Percentiles rank a stretch among this genome's conserved stretches.
Evolutionary conservation across 345 rosid species (phyloP).

Genomic region (Cochlearia excelsa): DNA sequence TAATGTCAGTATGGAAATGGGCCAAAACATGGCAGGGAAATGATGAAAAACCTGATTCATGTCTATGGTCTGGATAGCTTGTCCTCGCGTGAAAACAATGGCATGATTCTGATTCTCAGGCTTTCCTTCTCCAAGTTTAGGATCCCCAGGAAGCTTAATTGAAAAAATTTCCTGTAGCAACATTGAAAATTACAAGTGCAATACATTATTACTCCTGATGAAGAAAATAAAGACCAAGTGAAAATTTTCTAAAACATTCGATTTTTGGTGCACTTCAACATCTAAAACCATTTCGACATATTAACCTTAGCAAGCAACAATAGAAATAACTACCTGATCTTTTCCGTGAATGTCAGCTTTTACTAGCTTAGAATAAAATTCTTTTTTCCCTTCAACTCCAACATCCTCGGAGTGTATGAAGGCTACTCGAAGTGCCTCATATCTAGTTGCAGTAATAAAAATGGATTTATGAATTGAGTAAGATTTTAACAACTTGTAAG

Average conservation of each 20-base stretch:
- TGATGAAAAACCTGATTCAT: slow-evolving; percentile 82
- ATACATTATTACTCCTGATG: slow-evolving; percentile 5
- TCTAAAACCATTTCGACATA: slow-evolving; percentile 16
- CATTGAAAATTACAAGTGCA: slow-evolving; percentile 16
- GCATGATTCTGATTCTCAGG: slow-evolving; percentile 99
- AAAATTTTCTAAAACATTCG: slow-evolving; percentile 5
- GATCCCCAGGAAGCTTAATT: slow-evolving; percentile 93
- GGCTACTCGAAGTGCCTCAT: slow-evolving; percentile 97
- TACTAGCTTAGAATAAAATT: slow-evolving; percentile 84
- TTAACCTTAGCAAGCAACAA: slow-evolving; percentile 9
- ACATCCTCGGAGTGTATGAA: slow-evolving; percentile 90
- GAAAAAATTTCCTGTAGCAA: slow-evolving; percentile 76
- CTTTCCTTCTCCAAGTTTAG: slow-evolving; percentile 98
- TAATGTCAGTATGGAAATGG: not conserved
- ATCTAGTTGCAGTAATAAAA: slow-evolving; percentile 44
- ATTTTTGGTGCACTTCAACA: slow-evolving; percentile 18
- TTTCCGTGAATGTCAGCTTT: slow-evolving; percentile 98
- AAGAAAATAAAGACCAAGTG: slow-evolving; percentile 6
- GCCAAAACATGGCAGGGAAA: slow-evolving; percentile 16
- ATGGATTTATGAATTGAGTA: not conserved
- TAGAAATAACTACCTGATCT: slow-evolving; percentile 69
- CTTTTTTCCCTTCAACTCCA: slow-evolving; percentile 58
- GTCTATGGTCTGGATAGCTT: slow-evolving; percentile 97
- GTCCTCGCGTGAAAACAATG: slow-evolving; percentile 89
- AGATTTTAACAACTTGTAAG: slow-evolving; percentile 1